Conservation (phyloP, 2,329 filamentous ascomycete genomes). For the Fusarium sp. region DNA sequence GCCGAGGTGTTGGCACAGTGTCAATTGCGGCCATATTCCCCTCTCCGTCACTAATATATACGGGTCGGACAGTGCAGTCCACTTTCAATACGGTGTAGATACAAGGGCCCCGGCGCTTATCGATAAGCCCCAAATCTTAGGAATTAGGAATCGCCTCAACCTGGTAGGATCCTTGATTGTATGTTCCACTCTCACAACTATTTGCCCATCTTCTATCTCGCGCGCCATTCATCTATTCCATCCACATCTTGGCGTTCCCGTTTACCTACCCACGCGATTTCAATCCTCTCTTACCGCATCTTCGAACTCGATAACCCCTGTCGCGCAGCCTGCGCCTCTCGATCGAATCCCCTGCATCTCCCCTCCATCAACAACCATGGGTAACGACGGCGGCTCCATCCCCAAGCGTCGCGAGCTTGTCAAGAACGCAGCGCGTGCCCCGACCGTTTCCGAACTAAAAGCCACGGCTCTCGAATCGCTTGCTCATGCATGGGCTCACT, state of each 20-base stretch:
- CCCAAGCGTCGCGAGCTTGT: conserved; percentile 95
- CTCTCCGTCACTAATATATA: fast-evolving
- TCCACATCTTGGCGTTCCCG: no score
- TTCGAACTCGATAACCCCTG: neutral
- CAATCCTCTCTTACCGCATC: neutral
- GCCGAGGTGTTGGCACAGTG: conserved; percentile 33
- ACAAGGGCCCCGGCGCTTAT: conserved; percentile 22
- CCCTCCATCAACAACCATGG: conserved; percentile 67
- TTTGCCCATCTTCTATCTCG: conserved; percentile 2
- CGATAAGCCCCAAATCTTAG: conserved; percentile 31
- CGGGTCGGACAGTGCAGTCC: fast-evolving
- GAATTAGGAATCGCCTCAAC: conserved; percentile 37
- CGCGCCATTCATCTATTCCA: neutral
- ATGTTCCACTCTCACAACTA: neutral
- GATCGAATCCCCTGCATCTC: neutral
- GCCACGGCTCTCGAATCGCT: conserved; percentile 85
- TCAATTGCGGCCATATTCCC: neutral
- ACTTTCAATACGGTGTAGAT: neutral
- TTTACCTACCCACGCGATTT: neutral
- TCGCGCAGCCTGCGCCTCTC: neutral
- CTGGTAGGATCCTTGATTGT: neutral
- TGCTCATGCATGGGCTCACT: conserved; percentile 84
- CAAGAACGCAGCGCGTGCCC: conserved; percentile 85
- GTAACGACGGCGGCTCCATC: conserved; percentile 97
- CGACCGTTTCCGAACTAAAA: conserved; percentile 85